These are phyloP conservation scores for Colletotrichum tofieldiae DNA, from an alignment of 2,329 filamentous ascomycete species.

Conservation along the genomic window DNA sequence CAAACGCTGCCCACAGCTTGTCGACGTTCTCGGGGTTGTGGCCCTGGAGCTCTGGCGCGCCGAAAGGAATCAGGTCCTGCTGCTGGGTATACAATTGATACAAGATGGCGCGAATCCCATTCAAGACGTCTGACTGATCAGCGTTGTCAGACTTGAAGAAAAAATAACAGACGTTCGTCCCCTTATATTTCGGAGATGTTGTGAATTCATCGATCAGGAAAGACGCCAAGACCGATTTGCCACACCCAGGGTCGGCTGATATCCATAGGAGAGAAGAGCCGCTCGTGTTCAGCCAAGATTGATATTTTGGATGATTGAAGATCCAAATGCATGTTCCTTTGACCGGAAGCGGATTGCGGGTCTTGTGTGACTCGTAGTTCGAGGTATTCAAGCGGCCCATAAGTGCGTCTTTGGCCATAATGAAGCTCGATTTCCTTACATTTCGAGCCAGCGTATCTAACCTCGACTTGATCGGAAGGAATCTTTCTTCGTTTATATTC, in stretches of 20 bases:
- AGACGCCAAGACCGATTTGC: conserved; percentile 40
- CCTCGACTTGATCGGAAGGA: conserved; percentile 11
- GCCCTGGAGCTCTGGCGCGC: conserved; percentile 6
- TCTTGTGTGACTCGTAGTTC: conserved; percentile 34
- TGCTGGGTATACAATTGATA: conserved; percentile 39
- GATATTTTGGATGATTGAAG: conserved; percentile 32
- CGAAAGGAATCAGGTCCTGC: not conserved
- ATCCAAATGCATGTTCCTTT: conserved; percentile 43
- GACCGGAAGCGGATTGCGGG: conserved; percentile 38
- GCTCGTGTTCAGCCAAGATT: conserved; percentile 15
- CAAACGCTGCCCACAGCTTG: conserved; percentile 23
- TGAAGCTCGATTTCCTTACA: conserved; percentile 3
- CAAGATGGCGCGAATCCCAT: conserved; percentile 29
- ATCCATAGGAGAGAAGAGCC: conserved; percentile 39
- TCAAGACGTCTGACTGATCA: conserved; percentile 34
- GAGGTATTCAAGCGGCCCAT: conserved; percentile 23
- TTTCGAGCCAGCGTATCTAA: not conserved
- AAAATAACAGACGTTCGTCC: conserved; percentile 38
- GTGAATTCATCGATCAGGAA: conserved; percentile 41
- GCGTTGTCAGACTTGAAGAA: conserved; percentile 44
- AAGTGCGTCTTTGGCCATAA: conserved; percentile 5
- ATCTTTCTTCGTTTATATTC: conserved; percentile 11
- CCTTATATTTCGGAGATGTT: not conserved
- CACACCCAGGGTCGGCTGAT: conserved; percentile 43
- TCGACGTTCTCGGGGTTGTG: not conserved